Evolutionary conservation across 768 basidiomycete genomes (phyloP).

Genomic region (Xerocomellus chrysenteron): DNA sequence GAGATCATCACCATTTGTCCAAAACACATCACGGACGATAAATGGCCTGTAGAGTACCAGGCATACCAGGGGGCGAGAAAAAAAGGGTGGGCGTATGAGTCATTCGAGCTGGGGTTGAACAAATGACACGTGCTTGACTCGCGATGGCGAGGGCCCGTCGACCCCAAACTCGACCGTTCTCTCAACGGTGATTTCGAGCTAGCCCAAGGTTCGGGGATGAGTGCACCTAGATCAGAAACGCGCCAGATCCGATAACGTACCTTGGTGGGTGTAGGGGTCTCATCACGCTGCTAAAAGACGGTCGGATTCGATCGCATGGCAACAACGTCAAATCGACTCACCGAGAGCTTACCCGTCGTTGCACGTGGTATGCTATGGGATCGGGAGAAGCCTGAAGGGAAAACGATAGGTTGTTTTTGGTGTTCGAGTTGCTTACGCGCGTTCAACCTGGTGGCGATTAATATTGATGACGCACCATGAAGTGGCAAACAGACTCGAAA

Average conservation of each 20-base stretch:
- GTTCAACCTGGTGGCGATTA: constrained; percentile 31
- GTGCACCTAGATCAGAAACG: too few species aligned
- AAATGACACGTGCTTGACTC: constrained; percentile 6
- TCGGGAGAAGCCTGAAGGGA: constrained; percentile 16
- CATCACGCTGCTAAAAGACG: constrained; percentile 11
- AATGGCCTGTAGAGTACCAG: too few species aligned
- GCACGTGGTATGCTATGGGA: constrained; percentile 22
- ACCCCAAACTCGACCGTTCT: constrained; percentile 30
- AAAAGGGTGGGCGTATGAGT: not conserved
- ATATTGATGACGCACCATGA: not conserved
- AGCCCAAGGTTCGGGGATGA: not conserved
- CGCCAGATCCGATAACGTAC: constrained; percentile 7
- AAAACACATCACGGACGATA: too few species aligned
- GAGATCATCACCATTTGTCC: too few species aligned
- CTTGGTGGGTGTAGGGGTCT: constrained; percentile 13
- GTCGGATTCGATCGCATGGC: not conserved
- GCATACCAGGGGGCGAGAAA: too few species aligned
- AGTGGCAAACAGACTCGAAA: not conserved
- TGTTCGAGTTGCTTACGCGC: constrained; percentile 34
- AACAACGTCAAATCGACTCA: constrained; percentile 2
- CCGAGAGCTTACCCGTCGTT: constrained; percentile 3
- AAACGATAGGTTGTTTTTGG: constrained; percentile 28
- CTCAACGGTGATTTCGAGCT: constrained; percentile 31
- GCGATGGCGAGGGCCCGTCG: constrained; percentile 8
- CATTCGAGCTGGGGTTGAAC: constrained; percentile 5